Conservation (phyloP, 495 filamentous ascomycete genomes). For the Aspergillus baeticus region DNA sequence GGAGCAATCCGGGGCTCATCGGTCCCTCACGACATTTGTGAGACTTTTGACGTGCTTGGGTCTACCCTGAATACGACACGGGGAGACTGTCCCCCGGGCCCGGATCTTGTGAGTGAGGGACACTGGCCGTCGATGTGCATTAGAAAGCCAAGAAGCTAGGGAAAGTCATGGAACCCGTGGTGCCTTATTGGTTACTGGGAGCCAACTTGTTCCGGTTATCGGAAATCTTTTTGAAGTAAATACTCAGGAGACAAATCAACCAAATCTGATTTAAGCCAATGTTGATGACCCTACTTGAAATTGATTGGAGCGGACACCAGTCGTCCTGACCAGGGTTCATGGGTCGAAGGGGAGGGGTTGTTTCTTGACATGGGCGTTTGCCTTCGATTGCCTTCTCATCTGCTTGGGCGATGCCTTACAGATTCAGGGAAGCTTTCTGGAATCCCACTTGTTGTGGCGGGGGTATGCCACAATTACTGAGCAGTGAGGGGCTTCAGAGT, state of each 20-base stretch:
- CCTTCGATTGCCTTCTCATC: not conserved
- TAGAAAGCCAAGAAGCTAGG: no score
- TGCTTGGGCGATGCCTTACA: not conserved
- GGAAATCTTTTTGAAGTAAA: no score
- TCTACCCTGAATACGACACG: not conserved
- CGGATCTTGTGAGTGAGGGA: not conserved
- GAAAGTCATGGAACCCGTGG: no score
- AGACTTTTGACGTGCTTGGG: not conserved
- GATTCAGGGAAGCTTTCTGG: not conserved
- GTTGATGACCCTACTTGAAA: no score
- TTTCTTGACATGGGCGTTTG: not conserved
- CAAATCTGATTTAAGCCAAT: no score
- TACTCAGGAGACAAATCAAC: no score
- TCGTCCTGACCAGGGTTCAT: not conserved
- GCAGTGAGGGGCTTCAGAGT: not conserved
- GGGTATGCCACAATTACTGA: not conserved
- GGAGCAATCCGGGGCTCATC: not conserved
- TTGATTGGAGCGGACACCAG: not conserved
- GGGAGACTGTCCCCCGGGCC: not conserved
- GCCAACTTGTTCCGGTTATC: no score
- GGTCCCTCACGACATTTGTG: not conserved
- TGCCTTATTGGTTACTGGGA: no score
- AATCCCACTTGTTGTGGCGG: slow-evolving; percentile 8
- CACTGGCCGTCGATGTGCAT: no score
- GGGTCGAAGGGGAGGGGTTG: not conserved